Percentiles rank a stretch among this genome's conserved stretches.
These are phyloP conservation scores for Eucalyptus melliodora DNA, from an alignment of 345 rosid genomes.

Conservation along the genomic window DNA sequence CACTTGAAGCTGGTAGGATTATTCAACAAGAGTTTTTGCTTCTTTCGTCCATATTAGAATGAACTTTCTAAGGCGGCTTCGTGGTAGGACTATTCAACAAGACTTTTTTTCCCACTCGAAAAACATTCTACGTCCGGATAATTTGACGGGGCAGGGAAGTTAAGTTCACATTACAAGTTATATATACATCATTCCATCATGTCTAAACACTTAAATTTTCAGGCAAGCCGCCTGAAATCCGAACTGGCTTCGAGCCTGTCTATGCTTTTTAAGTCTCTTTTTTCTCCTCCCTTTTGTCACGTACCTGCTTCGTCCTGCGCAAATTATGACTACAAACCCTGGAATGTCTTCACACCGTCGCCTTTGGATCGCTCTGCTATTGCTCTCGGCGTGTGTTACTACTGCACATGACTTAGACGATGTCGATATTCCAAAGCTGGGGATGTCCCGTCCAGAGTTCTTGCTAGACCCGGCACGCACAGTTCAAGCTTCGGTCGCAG, in stretches of 20 bases:
- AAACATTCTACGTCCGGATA: neutral
- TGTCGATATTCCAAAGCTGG: neutral
- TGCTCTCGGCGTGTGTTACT: neutral
- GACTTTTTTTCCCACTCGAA: neutral
- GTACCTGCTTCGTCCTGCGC: neutral
- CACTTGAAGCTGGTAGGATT: neutral
- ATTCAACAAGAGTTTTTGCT: neutral
- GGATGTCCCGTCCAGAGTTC: neutral
- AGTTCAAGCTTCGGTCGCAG: neutral
- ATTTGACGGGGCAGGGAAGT: neutral
- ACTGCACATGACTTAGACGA: neutral
- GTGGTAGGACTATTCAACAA: neutral
- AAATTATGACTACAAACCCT: neutral
- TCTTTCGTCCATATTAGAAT: neutral
- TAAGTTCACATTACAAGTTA: neutral
- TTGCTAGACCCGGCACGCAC: neutral
- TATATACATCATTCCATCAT: neutral
- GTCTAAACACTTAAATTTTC: neutral
- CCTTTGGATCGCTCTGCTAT: neutral
- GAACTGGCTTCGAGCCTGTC: fast-evolving
- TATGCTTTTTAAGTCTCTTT: too few species aligned
- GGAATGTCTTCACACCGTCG: neutral
- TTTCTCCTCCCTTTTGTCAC: neutral
- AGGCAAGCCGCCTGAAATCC: neutral
- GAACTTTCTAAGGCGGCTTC: neutral